phyloP scores from a whole-genome alignment of 768 basidiomycete species.

The Lactarius deliciosus region DNA sequence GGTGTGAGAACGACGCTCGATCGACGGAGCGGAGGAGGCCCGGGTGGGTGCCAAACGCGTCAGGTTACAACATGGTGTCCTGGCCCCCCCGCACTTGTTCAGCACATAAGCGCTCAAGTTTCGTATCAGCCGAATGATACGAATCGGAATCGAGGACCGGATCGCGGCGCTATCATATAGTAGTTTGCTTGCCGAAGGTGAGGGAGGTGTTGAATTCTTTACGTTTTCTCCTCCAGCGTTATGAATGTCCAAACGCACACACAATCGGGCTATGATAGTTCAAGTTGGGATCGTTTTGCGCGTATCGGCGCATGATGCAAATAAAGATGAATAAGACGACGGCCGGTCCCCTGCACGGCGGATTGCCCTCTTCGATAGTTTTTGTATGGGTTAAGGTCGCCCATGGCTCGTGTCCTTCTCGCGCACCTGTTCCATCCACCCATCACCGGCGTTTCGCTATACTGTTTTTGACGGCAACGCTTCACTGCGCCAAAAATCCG shows the following conservation, averaged over 20 bases:
- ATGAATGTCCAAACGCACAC: background rate
- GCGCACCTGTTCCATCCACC: background rate
- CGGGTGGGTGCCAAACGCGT: background rate
- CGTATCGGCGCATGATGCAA: background rate
- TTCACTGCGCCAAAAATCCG: slow-evolving; percentile 28
- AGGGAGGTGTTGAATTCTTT: background rate
- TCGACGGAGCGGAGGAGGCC: background rate
- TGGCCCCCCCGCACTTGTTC: background rate
- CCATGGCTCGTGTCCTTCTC: background rate
- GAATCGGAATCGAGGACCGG: background rate
- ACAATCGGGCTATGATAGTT: background rate
- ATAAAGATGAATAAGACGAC: background rate
- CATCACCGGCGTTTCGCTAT: background rate
- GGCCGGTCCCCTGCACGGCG: background rate
- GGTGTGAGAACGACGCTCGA: background rate
- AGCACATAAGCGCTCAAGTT: background rate
- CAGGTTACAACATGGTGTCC: background rate
- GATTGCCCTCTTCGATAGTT: background rate
- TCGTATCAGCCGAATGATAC: background rate
- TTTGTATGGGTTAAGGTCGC: background rate
- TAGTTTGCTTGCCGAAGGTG: background rate
- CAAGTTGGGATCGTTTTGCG: background rate
- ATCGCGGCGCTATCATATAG: background rate
- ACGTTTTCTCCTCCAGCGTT: background rate
- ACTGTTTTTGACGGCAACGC: too few relatives aligned